phyloP scores from a whole-genome alignment of 345 rosid genomes.

The Gossypium herbaceum region DNA sequence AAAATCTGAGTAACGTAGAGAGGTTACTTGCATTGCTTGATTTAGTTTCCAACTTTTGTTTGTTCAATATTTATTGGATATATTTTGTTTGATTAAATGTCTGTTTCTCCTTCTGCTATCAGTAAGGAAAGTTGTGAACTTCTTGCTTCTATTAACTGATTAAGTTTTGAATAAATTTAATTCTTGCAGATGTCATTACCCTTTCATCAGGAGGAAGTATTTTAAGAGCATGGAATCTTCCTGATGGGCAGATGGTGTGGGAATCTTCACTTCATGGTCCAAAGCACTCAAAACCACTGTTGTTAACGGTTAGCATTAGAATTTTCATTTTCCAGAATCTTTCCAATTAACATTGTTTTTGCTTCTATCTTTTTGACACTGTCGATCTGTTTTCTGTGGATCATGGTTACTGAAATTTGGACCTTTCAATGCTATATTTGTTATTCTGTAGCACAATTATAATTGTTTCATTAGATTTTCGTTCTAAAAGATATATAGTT shows the following conservation, averaged over 20 bases:
- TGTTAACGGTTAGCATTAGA: conserved; percentile 51
- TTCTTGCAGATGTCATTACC: conserved; percentile 67
- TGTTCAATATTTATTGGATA: neutral
- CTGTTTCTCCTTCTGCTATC: no score
- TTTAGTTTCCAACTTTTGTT: neutral
- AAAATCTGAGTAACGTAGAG: neutral
- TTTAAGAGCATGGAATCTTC: conserved; percentile 95
- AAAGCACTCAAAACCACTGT: conserved; percentile 52
- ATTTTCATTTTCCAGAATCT: neutral
- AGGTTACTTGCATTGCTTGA: neutral
- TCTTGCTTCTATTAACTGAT: neutral
- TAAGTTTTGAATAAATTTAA: conserved; percentile 7
- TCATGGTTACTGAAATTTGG: neutral
- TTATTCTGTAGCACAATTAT: neutral
- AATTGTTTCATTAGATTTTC: neutral
- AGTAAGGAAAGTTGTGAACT: neutral
- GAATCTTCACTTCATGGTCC: conserved; percentile 62
- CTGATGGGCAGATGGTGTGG: conserved; percentile 99
- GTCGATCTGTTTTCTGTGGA: neutral
- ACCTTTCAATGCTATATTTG: neutral
- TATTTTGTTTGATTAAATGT: neutral
- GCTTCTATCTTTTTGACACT: neutral
- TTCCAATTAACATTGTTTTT: conserved; percentile 3
- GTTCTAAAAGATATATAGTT: neutral
- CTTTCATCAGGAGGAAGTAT: conserved; percentile 76